Percentiles rank a stretch among this genome's conserved stretches.
Evolutionary conservation across 257 asterid species (phyloP).

Genomic region (Solanum medicagineum): DNA sequence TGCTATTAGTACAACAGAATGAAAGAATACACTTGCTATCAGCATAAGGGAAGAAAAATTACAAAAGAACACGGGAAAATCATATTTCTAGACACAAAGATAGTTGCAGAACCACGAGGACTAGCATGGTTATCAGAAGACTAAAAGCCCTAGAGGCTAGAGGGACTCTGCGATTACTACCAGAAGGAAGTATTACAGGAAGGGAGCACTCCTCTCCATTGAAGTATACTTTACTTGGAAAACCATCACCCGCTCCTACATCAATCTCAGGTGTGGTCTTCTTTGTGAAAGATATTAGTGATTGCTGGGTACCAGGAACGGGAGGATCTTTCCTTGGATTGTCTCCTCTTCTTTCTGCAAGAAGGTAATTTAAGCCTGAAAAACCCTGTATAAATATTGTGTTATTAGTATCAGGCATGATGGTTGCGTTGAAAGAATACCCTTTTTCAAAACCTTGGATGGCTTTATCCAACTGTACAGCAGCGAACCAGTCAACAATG

Average conservation of each 20-base stretch:
- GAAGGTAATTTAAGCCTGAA: conserved; percentile 30
- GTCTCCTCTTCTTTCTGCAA: conserved; percentile 29
- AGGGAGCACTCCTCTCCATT: conserved; percentile 72
- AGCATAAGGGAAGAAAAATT: background rate
- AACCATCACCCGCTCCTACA: conserved; percentile 46
- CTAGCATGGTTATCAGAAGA: conserved; percentile 11
- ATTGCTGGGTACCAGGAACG: conserved; percentile 50
- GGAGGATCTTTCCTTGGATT: conserved; percentile 52
- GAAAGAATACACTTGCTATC: background rate
- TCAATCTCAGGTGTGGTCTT: conserved; percentile 33
- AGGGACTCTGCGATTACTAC: conserved; percentile 1
- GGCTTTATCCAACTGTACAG: conserved; percentile 40
- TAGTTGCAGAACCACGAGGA: conserved; percentile 4
- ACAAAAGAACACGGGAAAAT: background rate
- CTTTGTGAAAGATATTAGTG: conserved; percentile 55
- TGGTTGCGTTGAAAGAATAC: conserved; percentile 44
- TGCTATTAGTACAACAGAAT: background rate
- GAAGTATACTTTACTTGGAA: conserved; percentile 61
- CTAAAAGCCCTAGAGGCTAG: conserved; percentile 9
- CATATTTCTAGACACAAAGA: background rate
- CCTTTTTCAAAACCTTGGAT: conserved; percentile 40
- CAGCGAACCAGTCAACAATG: conserved; percentile 45
- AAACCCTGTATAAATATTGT: conserved; percentile 42
- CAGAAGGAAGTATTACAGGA: conserved; percentile 41
- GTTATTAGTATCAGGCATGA: conserved; percentile 17